Evolutionary conservation across 2,329 filamentous ascomycete species (phyloP), one percentile per base, ranked within the genome.

Genomic region (Xylariaceae sp.): DNA sequence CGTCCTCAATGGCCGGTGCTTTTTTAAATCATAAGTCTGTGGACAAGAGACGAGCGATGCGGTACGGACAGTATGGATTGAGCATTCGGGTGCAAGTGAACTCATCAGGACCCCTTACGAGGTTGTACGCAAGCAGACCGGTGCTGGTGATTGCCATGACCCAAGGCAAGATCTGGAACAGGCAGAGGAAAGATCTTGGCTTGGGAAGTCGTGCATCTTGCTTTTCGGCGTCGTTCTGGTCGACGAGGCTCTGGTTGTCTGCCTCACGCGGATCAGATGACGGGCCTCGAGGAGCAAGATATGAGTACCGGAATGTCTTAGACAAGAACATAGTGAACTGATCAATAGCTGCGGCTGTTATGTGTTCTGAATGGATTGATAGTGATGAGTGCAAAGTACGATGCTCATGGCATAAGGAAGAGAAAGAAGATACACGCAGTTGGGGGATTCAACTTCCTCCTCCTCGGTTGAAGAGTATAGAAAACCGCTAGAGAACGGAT

Each of bases 1-100:
- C 53, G 15, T 55, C 48, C 18, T 59, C 57, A 11, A 59, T 51
- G 4, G 53, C 52, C n/a, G 57, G 57, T 47, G 52, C 57, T 59
- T 35, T 10, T 35, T 48, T 10, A 13, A 15, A 15, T 51, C 8
- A 56, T 18, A 18, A 18, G 17, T 34, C 35, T 15, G 15, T 45
- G 47, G 44, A 30, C 18, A 51, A 51, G 37, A 6, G 11, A 17
- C 30, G 6, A 9, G 30, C 2, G 5, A 2, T 30, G 9, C 15
- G 35, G 17, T 42, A 56, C 54, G 42, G 11, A 56, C 54, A 56
- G 10, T 51, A 56, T 42, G 54, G 37, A 17, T 56, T 51, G 54
- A 56, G 45, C 17, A 56, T 17, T 18, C 47, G 48, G 44, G 34
- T 51, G 7, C 47, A 51, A n/a, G 54, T 23, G 48, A 44, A 23